Evolutionary conservation across 495 filamentous ascomycete genomes (phyloP), one percentile per base, ranked within the genome.

Genomic region (Aspergillus nanangensis): DNA sequence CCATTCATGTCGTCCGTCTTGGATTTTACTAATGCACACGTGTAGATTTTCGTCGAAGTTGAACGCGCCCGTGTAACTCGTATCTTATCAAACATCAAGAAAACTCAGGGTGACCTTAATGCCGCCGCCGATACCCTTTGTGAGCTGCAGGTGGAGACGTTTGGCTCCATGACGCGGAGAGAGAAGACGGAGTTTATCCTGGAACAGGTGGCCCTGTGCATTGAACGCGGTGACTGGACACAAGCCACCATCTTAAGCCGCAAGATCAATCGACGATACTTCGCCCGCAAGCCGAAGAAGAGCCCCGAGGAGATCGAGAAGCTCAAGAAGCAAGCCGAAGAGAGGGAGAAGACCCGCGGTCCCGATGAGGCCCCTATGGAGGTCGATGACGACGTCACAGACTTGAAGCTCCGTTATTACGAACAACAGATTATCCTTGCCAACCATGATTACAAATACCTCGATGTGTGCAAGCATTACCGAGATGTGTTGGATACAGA

Each of bases 161-260:
- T 98, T 57, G 93, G 93, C 15, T 97, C 93, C 31, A 98, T 98
- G 93, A 84, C 87, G 35, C 77, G 92, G 54, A 82, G 94, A 49
- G 93, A 98, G 65, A 98, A 98, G 84, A 92, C 88, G 10, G 93
- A 96, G 56, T 97, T 98, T 62, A 97, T 98, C 54, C 76, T 98
- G 38, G 88, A 92, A 59, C 93, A 98, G 68, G 92, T 98, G 38
- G 80, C 83, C 10, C 74, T 97, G 40, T 96, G 93, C 74, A 96
- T 98, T 60, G 88, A 97, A 70, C 90, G 83, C 47, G 87, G 83
- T 25, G 93, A 98, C 65, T 98, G 89, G 87, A 93, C 85, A 45
- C 93, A 97, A 67, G 94, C 94, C 18, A 83, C 83, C 43, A 95
- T 98, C 58, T 77, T 98, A 21, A 89, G 85, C 64, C 84, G 93